Evolutionary conservation across 352 stramenopile species (phyloP).

Genomic region (Blastocystis sp.): DNA sequence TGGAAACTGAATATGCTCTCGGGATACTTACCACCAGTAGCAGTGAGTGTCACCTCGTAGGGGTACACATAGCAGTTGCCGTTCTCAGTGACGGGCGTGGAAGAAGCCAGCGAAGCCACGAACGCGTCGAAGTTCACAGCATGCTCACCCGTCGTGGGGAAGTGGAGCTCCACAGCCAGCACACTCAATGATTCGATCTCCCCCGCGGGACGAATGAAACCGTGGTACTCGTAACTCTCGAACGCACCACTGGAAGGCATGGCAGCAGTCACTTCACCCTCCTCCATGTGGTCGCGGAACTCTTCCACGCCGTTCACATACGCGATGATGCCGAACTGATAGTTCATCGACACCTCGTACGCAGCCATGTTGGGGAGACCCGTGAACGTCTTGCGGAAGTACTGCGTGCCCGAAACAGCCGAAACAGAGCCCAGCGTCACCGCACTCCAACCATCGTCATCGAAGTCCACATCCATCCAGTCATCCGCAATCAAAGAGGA

Average conservation of each 20-base stretch:
- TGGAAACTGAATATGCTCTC: conserved; percentile 10
- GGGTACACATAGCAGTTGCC: not conserved
- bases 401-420: conserved; percentile 23
- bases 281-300: conserved; percentile 9
- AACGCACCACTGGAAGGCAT: not conserved
- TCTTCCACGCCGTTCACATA: conserved; percentile 41
- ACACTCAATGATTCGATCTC: not conserved
- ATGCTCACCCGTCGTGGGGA: not conserved
- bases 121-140: not conserved
- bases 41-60: conserved; percentile 6
- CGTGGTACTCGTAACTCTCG: not conserved
- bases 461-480: too few relatives aligned
- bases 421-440: not conserved
- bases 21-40: not conserved
- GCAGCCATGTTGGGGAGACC: conserved; percentile 36
- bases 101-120: not conserved
- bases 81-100: not conserved
- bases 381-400: conserved; percentile 4
- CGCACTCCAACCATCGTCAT: not conserved
- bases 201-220: not conserved
- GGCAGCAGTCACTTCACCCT: not conserved
- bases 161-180: conserved; percentile 47
- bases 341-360: not conserved
- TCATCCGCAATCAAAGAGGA: too few relatives aligned
- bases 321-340: conserved; percentile 4